Evolutionary conservation across 2,329 filamentous ascomycete genomes (phyloP), one percentile per base, ranked within the genome.

Genomic region (Trichoderma endophyticum): DNA sequence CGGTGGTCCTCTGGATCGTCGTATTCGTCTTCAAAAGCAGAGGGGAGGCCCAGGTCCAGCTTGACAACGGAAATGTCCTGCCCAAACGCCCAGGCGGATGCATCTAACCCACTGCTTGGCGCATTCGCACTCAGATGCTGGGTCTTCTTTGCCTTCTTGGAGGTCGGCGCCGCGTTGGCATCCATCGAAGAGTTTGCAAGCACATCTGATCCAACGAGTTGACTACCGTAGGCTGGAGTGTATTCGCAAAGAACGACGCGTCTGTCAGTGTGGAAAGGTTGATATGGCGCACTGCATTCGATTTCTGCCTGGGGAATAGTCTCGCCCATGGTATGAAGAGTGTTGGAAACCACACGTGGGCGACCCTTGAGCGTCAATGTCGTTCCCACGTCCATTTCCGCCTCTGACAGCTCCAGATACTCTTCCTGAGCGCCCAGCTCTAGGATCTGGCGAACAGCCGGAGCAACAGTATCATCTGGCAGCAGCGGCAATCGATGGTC

Each of bases 241-340:
- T 91, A 93, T 56, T 94, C 87, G 75, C 90, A 92, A 32, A 98
- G 85, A n/a, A 87, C 89, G 59, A 98, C 93, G 3, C 95, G 90
- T 70, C 90, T 89, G 78, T 98, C 95, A 0, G 95, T 96, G 80
- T 98, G 95, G 83, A 98, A 98, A 1, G 96, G 95, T 77, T 97
- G 95, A 77, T 97, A 98, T 2, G 95, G 94, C 5, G 95, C 93
- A 78, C 95, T 98, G 1, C 95, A 97, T 79, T 99, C 96, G 75
- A 97, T 97, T 83, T 98, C 95, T 6, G 93, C 94, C 75, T 91
- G 89, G 1, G 90, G 89, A 71, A 89, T 95, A 79, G 83, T 92
- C 79, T 83, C 93, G 81, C 84, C 92, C 79, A 84, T 87, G 70
- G 81, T 83, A 54, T 70, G 66, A 26, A 70, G 66, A 14, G 66